These are phyloP conservation scores for Phytophthora cactorum DNA, from an alignment of 352 stramenopile species.

Conservation along the genomic window DNA sequence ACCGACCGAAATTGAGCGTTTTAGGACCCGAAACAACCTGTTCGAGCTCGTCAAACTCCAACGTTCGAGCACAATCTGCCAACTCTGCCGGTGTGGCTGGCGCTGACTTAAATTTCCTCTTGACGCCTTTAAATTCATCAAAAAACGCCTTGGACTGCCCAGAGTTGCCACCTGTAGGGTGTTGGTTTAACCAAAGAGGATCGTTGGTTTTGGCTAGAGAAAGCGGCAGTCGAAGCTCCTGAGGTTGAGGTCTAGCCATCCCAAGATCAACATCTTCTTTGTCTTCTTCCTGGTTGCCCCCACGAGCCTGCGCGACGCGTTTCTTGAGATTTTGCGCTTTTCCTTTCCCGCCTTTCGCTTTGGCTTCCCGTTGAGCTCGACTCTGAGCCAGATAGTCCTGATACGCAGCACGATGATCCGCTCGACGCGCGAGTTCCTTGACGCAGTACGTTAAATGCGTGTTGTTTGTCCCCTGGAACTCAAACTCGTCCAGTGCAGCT, in stretches of 20 bases:
- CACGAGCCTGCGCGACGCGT: conserved; percentile 49
- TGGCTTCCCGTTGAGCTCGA: conserved; percentile 45
- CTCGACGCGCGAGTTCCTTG: conserved; percentile 74
- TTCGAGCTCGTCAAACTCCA: conserved; percentile 86
- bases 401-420: conserved; percentile 74
- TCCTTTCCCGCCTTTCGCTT: conserved; percentile 29
- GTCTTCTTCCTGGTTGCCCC: conserved; percentile 43
- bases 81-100: conserved; percentile 92
- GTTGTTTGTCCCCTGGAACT: conserved; percentile 86
- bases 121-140: conserved; percentile 91
- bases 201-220: conserved; percentile 48
- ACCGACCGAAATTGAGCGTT: conserved; percentile 91
- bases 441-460: conserved; percentile 89
- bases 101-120: conserved; percentile 91
- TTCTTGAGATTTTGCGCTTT: conserved; percentile 53
- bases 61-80: conserved; percentile 72
- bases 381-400: conserved; percentile 66
- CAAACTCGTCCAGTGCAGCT: conserved; percentile 79
- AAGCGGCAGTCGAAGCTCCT: conserved; percentile 48
- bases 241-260: conserved; percentile 57
- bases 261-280: conserved; percentile 57
- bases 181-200: conserved; percentile 68
- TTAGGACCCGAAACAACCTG: conserved; percentile 70
- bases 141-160: conserved; percentile 55
- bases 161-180: conserved; percentile 17